phyloP scores from a whole-genome alignment of 2,329 filamentous ascomycete species.

The Penicillium sp. region DNA sequence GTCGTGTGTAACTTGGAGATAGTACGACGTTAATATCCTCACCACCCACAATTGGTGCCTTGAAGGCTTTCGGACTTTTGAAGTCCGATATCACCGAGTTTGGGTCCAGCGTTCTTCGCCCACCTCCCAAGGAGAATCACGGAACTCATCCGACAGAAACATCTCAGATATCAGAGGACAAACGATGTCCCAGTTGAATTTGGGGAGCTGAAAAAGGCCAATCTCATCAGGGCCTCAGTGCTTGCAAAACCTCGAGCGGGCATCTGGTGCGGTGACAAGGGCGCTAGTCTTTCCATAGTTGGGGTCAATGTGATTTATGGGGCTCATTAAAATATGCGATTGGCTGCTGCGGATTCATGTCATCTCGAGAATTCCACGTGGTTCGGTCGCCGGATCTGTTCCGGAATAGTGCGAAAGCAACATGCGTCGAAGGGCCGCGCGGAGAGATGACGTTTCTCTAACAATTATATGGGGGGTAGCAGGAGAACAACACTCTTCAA shows the following conservation, averaged over 20 bases:
- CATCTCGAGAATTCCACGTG: conserved; percentile 29
- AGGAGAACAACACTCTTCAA: not conserved
- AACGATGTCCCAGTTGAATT: not conserved
- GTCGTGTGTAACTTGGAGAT: not conserved
- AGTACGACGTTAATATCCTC: too few relatives aligned
- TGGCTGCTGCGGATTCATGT: conserved; percentile 19
- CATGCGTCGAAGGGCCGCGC: conserved; percentile 12
- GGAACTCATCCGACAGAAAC: not conserved
- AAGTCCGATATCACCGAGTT: not conserved
- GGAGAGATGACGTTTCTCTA: conserved; percentile 8
- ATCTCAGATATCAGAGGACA: not conserved
- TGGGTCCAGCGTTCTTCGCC: not conserved
- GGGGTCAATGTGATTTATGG: conserved; percentile 21
- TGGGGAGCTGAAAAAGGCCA: not conserved
- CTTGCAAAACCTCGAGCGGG: not conserved
- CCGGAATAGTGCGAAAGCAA: conserved; percentile 9
- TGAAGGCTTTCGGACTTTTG: not conserved
- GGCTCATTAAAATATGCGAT: conserved; percentile 21
- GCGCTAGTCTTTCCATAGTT: conserved; percentile 23
- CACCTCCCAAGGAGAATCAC: not conserved
- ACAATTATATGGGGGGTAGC: conserved; percentile 3
- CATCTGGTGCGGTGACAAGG: not conserved
- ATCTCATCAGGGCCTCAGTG: not conserved
- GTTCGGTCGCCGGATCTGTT: conserved; percentile 21
- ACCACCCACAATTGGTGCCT: not conserved